A percentile compares a stretch with the other conserved stretches of the same genome.
phyloP scores from a whole-genome alignment of 179 eudicot genomes.

The Silene coronaria region DNA sequence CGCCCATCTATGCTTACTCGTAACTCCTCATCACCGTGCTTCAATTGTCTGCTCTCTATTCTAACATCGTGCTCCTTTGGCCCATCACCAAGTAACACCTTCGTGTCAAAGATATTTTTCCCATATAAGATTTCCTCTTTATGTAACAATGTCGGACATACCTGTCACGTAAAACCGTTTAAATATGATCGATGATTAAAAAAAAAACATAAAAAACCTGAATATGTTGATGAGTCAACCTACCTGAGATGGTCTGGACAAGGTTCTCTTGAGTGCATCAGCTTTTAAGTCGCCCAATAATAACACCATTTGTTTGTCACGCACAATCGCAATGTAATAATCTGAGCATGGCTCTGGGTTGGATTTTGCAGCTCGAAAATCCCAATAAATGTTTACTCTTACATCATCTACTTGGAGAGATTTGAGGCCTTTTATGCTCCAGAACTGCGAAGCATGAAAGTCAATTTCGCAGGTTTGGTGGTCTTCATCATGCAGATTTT shows the following conservation, averaged over 20 bases:
- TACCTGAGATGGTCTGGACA: slow-evolving; percentile 10
- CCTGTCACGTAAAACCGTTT: background rate
- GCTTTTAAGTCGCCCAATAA: slow-evolving; percentile 41
- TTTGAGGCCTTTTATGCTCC: slow-evolving; percentile 34
- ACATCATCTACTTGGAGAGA: slow-evolving; percentile 24
- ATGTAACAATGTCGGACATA: slow-evolving; percentile 28
- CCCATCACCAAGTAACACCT: slow-evolving; percentile 42
- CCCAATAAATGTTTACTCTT: slow-evolving; percentile 37
- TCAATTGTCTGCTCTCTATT: slow-evolving; percentile 34
- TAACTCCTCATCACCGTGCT: slow-evolving; percentile 36
- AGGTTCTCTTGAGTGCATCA: slow-evolving; percentile 39
- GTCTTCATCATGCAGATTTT: slow-evolving; percentile 24
- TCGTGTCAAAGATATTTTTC: slow-evolving; percentile 30
- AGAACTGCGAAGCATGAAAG: slow-evolving; percentile 24
- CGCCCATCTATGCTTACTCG: slow-evolving; percentile 41
- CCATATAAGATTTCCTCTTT: slow-evolving; percentile 52
- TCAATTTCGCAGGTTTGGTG: slow-evolving; percentile 30
- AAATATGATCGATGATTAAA: no score
- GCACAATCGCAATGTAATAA: slow-evolving; percentile 38
- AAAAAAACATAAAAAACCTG: background rate
- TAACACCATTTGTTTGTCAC: slow-evolving; percentile 32
- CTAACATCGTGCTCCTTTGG: slow-evolving; percentile 35
- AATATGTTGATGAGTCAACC: background rate
- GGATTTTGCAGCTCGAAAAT: slow-evolving; percentile 41
- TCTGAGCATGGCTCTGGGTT: slow-evolving; percentile 48